Evolutionary conservation across 1,284 basidiomycete genomes (phyloP), one percentile per base, ranked within the genome.

Genomic region (Hypsizygus ulmarius): DNA sequence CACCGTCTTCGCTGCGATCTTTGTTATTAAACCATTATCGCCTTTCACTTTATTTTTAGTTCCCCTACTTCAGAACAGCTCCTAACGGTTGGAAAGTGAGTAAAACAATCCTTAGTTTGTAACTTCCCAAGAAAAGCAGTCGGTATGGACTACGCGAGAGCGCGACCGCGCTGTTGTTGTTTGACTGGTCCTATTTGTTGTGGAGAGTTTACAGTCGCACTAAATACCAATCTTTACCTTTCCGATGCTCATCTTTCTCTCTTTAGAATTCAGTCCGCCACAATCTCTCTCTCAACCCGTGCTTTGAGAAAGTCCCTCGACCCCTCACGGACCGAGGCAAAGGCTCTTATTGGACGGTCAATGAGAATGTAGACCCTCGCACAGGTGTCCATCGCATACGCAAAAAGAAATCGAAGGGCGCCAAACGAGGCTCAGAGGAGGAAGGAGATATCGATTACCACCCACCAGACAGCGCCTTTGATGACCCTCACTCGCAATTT

Each of bases 281-380:
- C 70, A 96, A 95, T 60, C 78, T 97, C 15, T 94, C 91, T 6
- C 78, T 96, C 53, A 96, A 96, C 64, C 91, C 93, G 53, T 94
- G 91, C 59, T 95, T 95, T 64, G 86, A 93, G 65, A 94, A 94
- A 66, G 88, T 94, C 9, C 84, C 92, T 1, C 82, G 92, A 14
- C 90, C 92, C 11, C 75, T 93, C 46, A 92, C 91, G 12, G 92
- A 94, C 60, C 83, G 89, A 45, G 88, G 88, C 43, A 91, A 91
- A 61, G 88, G 88, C 18, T 90, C 88, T 0, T 91, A 91, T 59
- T 91, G 88, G 88, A 90, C 86, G 0, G 89, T 91, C 50, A 90
- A 91, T 60, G 88, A 91, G 57, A 86, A 87, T 55, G 86, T 91
- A 36, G 88, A 91, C 59, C 88, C 88, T 28, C 84, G 88, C 25